Percentiles rank a stretch among this genome's conserved stretches.
Evolutionary conservation across 345 rosid species (phyloP).

Genomic region (Bretschneidera sinensis): DNA sequence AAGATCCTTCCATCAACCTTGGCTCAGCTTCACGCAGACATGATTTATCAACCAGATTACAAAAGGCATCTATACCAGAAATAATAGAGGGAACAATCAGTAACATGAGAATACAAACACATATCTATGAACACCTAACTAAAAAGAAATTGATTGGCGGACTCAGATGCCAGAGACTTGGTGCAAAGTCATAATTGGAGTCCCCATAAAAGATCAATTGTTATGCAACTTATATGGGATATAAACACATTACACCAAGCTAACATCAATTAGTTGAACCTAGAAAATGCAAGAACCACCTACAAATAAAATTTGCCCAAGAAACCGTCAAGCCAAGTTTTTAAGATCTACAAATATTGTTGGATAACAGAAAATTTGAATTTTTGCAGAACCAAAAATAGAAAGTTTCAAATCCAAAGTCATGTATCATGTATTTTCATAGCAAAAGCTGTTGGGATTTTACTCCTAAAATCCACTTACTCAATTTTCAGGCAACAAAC

Average conservation of each 20-base stretch:
- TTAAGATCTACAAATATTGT: no score
- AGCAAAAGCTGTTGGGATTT: no score
- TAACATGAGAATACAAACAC: not conserved
- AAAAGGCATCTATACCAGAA: slow-evolving; percentile 6
- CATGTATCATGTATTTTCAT: no score
- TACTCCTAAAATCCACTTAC: no score
- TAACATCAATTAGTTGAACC: not conserved
- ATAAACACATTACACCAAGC: not conserved
- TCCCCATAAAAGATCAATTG: not conserved
- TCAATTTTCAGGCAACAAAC: no score
- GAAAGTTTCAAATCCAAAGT: no score
- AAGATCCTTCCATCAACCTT: not conserved
- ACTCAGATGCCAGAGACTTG: not conserved
- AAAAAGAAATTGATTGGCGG: not conserved
- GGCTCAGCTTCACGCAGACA: not conserved
- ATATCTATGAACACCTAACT: not conserved
- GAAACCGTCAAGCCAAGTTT: not conserved
- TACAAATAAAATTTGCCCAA: not conserved
- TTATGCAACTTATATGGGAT: not conserved
- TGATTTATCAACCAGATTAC: not conserved
- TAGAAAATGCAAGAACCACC: not conserved
- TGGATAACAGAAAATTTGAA: no score
- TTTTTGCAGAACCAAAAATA: no score
- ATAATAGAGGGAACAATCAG: not conserved
- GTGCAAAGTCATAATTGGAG: not conserved